These are phyloP conservation scores for Globisporangium cederbergense DNA, from an alignment of 352 stramenopile genomes.

Conservation along the genomic window DNA sequence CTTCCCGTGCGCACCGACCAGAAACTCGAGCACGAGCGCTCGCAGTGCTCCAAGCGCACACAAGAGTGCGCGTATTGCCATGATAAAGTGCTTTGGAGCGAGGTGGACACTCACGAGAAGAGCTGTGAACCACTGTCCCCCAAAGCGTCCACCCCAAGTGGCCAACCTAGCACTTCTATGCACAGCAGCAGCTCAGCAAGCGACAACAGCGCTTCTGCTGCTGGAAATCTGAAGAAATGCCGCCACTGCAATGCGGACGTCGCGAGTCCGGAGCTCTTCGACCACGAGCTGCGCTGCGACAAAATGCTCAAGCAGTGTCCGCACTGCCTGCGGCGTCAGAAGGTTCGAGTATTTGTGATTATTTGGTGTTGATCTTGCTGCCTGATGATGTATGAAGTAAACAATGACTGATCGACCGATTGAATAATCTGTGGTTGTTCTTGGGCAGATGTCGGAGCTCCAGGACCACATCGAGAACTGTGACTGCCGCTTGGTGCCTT, in stretches of 20 bases:
- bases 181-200: background rate
- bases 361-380: no score
- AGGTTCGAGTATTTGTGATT: slow-evolving; percentile 25
- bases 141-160: background rate
- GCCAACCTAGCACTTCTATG: background rate
- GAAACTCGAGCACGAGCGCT: slow-evolving; percentile 49
- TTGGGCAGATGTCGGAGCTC: slow-evolving; percentile 50
- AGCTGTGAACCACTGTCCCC: slow-evolving; percentile 11
- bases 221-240: slow-evolving; percentile 49
- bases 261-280: slow-evolving; percentile 37
- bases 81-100: slow-evolving; percentile 40
- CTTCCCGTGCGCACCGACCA: slow-evolving; percentile 47
- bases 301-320: slow-evolving; percentile 83
- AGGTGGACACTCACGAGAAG: slow-evolving; percentile 37
- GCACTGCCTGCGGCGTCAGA: slow-evolving; percentile 75
- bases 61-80: slow-evolving; percentile 38
- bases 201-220: background rate
- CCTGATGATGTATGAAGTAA: no score
- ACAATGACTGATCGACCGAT: background rate
- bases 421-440: background rate
- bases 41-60: slow-evolving; percentile 52
- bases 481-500: slow-evolving; percentile 73
- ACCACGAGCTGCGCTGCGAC: slow-evolving; percentile 75
- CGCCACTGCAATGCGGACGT: slow-evolving; percentile 58
- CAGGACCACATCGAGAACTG: slow-evolving; percentile 82